Evolutionary conservation across 2,329 filamentous ascomycete species (phyloP).

Genomic region (Aspergillus sergii): DNA sequence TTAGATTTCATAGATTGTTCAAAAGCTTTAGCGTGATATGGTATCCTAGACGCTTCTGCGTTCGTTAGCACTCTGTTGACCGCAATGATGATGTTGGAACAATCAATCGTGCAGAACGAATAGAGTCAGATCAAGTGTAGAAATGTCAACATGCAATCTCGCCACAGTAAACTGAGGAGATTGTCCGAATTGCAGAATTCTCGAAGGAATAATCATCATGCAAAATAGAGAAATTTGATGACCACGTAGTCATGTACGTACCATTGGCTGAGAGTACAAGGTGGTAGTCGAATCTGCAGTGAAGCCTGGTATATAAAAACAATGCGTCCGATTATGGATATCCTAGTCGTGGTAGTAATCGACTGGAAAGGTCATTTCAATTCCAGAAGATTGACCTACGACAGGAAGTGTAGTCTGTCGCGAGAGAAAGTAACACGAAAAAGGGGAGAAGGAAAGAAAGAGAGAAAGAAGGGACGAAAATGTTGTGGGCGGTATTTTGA

Average conservation of each 20-base stretch:
- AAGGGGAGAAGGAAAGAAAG: slow-evolving; percentile 14
- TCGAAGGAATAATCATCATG: slow-evolving; percentile 42
- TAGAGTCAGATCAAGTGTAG: slow-evolving; percentile 51
- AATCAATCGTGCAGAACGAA: slow-evolving; percentile 6
- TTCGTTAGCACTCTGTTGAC: slow-evolving; percentile 18
- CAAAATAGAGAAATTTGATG: background rate
- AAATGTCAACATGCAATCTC: slow-evolving; percentile 49
- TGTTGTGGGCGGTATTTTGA: slow-evolving; percentile 6
- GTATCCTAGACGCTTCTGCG: slow-evolving; percentile 5
- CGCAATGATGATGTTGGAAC: slow-evolving; percentile 6
- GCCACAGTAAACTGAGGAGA: slow-evolving; percentile 36
- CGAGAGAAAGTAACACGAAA: background rate
- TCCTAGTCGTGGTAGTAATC: background rate
- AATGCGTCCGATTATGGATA: background rate
- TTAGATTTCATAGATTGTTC: no score
- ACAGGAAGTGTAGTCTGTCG: no score
- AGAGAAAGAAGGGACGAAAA: slow-evolving; percentile 9
- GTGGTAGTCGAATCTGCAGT: background rate
- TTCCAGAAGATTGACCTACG: background rate
- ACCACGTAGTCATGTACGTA: background rate
- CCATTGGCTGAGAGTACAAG: background rate
- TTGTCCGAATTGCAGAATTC: slow-evolving; percentile 52
- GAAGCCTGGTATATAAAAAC: background rate
- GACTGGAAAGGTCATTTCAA: background rate
- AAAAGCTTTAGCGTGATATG: background rate